Base-by-base conservation (phyloP, 2,329 filamentous ascomycete genomes). In the Aspergillus brasiliensis region DNA sequence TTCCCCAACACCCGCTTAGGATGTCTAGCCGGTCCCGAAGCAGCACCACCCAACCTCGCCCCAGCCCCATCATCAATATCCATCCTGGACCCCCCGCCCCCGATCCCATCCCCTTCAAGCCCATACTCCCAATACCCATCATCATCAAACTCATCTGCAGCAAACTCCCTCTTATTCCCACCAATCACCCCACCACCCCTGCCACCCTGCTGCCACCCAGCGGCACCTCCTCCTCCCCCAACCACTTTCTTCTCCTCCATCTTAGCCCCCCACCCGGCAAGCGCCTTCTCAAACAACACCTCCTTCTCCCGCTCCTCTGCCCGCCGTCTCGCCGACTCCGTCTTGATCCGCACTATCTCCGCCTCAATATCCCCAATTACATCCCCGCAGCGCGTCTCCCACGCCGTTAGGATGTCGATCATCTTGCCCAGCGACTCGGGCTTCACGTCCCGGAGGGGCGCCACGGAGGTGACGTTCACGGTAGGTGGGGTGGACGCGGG, bases 371-470 rank as follows among this genome's bases (percentile, higher is more conserved):
- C 89, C 0, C 77, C 79, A 2, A 97, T 86, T 1, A 92, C 91
- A 3, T 82, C 78, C 5, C 86, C 85, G 80, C 94, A 98, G 60
- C 92, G 87, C n/a, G 77, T 80, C 55, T 89, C 87, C 94, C 94
- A 99, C 57, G 83, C 83, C 28, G 83, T 81, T 10, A 99, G 83
- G 11, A 88, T 85, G 3, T 78, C 74, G 27, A 92, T 83, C 79
- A 97, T 88, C 1, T 79, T 76, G 0, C 87, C 85, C 11, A 97
- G 83, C 58, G 88, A 86, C 59, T 86, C 86, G 0, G 92, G 92
- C 1, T 86, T 84, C 1, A 97, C 85, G 74, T 99, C 95, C 19
- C 95, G 92, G 1, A 97, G 85, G 0, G 95, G 90, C 0, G 93
- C 87, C 31, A 97, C 87, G 62, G 90, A 89, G 53, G 88, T 89